Evolutionary conservation across 345 rosid genomes (phyloP).

Genomic region (Eucalyptus sideroxylon): DNA sequence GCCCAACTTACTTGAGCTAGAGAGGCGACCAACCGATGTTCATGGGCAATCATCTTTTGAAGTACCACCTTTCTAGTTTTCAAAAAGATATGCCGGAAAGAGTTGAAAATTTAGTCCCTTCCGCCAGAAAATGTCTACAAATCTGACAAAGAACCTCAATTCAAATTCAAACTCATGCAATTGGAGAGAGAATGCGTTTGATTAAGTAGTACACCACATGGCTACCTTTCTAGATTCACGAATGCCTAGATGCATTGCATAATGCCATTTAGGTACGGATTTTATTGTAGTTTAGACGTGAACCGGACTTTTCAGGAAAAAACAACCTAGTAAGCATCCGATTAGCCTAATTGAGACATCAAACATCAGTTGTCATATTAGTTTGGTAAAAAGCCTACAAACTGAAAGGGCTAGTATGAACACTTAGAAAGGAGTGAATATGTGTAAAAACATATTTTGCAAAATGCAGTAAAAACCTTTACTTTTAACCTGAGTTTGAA

Average conservation of each 20-base stretch:
- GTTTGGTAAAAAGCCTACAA: background rate
- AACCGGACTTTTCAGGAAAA: background rate
- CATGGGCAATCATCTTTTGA: background rate
- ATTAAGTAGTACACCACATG: background rate
- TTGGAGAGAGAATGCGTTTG: background rate
- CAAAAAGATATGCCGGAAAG: background rate
- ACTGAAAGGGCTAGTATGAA: background rate
- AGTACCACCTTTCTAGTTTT: background rate
- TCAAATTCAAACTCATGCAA: background rate
- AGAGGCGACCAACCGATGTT: background rate
- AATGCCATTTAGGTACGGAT: background rate
- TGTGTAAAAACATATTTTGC: too few relatives aligned
- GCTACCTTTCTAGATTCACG: background rate
- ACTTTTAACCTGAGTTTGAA: too few relatives aligned
- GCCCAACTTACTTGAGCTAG: background rate
- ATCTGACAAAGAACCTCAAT: background rate
- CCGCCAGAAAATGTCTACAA: background rate
- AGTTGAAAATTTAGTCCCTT: background rate
- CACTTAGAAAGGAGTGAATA: too few relatives aligned
- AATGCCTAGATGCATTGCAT: background rate
- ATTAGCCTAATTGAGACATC: background rate
- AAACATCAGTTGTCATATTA: background rate
- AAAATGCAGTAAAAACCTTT: too few relatives aligned
- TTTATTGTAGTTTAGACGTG: background rate
- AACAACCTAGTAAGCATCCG: background rate